Conservation (phyloP, 495 filamentous ascomycete genomes). For the Polyplosphaeria fusca region DNA sequence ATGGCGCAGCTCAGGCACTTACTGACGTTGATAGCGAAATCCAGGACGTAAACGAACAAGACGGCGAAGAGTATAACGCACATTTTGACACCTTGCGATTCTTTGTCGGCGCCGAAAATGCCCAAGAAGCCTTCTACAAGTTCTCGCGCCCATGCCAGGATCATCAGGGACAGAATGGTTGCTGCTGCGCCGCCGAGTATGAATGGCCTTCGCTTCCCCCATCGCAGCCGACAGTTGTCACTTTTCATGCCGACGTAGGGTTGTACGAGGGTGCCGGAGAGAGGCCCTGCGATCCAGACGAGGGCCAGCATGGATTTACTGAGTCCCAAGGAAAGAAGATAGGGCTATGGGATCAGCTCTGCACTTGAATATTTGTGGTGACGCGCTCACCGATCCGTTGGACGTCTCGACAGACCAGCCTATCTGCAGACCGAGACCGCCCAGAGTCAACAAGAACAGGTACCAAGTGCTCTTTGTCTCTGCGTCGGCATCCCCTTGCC, state of each 20-base stretch:
- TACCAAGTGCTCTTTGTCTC: constrained; percentile 77
- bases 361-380: not conserved
- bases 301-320: constrained; percentile 91
- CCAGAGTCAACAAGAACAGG: constrained; percentile 76
- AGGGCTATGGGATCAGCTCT: constrained; percentile 46
- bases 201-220: constrained; percentile 86
- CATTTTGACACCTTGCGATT: constrained; percentile 58
- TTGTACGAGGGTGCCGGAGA: constrained; percentile 83
- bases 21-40: constrained; percentile 93
- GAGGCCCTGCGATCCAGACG: constrained; percentile 89
- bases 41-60: constrained; percentile 77
- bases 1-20: constrained; percentile 31
- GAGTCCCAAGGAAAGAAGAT: constrained; percentile 72
- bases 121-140: constrained; percentile 66
- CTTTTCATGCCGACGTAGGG: constrained; percentile 91
- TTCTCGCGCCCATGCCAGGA: constrained; percentile 78
- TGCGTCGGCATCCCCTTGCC: constrained; percentile 47
- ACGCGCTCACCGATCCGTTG: constrained; percentile 65
- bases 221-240: constrained; percentile 74
- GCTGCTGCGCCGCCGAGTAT: constrained; percentile 73
- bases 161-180: constrained; percentile 69
- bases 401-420: constrained; percentile 93
- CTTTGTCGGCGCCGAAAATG: constrained; percentile 65
- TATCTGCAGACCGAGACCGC: constrained; percentile 81
- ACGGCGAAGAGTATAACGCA: constrained; percentile 69